Conservation (phyloP, 2,329 filamentous ascomycete genomes). For the Rugonectria rugulosa region DNA sequence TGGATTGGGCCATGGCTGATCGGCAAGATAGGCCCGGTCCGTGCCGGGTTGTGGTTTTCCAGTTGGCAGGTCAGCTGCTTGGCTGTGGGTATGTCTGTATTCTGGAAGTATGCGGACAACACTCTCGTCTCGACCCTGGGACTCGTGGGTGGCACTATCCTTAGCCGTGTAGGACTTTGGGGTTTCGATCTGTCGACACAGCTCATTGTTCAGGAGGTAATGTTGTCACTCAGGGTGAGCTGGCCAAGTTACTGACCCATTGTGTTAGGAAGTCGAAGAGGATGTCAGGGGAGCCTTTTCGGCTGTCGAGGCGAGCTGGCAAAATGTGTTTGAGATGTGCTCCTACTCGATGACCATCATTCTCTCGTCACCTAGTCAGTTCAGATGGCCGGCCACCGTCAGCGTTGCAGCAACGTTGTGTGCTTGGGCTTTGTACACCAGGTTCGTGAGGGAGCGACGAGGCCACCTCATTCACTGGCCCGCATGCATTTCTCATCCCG, state of each 20-base stretch:
- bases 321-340: slow-evolving; percentile 74
- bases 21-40: slow-evolving; percentile 61
- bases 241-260: neutral
- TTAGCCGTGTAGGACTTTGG: slow-evolving; percentile 68
- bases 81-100: slow-evolving; percentile 52
- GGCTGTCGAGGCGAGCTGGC: slow-evolving; percentile 70
- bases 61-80: slow-evolving; percentile 71
- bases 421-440: slow-evolving; percentile 41
- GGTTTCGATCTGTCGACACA: slow-evolving; percentile 69
- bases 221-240: neutral
- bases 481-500: slow-evolving; percentile 33
- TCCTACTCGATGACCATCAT: slow-evolving; percentile 72
- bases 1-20: slow-evolving; percentile 66
- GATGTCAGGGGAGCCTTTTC: slow-evolving; percentile 73
- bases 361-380: slow-evolving; percentile 69
- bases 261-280: slow-evolving; percentile 59
- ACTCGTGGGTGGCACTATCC: slow-evolving; percentile 57
- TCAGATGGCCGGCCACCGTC: slow-evolving; percentile 68
- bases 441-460: slow-evolving; percentile 41
- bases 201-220: slow-evolving; percentile 67
- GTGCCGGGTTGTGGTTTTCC: slow-evolving; percentile 75
- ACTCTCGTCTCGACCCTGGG: slow-evolving; percentile 51
- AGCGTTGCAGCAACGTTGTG: slow-evolving; percentile 59
- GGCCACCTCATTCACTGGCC: slow-evolving; percentile 46
- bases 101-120: slow-evolving; percentile 44